These are phyloP conservation scores for Monascus ruber DNA, from an alignment of 2,329 filamentous ascomycete species.

Conservation along the genomic window DNA sequence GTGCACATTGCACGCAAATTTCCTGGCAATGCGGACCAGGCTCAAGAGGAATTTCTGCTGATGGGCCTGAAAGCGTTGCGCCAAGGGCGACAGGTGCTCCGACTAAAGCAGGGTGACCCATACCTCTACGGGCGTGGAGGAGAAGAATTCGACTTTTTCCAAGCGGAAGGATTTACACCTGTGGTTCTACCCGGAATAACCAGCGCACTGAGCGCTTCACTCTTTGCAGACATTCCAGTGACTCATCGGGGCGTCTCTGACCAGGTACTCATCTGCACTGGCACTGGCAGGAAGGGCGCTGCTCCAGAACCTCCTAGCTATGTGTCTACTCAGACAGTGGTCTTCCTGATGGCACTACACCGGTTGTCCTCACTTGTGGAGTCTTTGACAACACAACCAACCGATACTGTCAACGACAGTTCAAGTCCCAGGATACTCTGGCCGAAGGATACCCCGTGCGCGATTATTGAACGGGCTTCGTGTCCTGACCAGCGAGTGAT, in stretches of 20 bases:
- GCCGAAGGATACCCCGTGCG: conserved; percentile 72
- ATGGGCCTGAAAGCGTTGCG: conserved; percentile 60
- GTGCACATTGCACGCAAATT: conserved; percentile 95
- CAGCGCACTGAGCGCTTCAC: conserved; percentile 70
- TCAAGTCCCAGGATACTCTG: conserved; percentile 36
- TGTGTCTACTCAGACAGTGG: conserved; percentile 64
- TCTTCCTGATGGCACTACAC: conserved; percentile 93
- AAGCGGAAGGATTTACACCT: conserved; percentile 55
- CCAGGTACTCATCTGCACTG: conserved; percentile 91
- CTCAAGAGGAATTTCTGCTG: conserved; percentile 77
- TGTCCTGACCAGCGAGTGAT: conserved; percentile 93
- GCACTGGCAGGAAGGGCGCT: conserved; percentile 82
- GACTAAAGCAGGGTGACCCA: conserved; percentile 92
- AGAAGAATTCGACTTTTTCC: conserved; percentile 83
- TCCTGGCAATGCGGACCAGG: conserved; percentile 87
- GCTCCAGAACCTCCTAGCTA: conserved; percentile 72
- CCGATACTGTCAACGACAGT: conserved; percentile 13
- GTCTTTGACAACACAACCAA: conserved; percentile 45
- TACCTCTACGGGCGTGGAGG: conserved; percentile 93
- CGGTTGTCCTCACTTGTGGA: conserved; percentile 62
- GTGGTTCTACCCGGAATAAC: conserved; percentile 83
- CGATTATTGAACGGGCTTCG: conserved; percentile 84
- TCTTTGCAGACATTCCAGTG: conserved; percentile 77
- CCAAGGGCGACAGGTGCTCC: conserved; percentile 66
- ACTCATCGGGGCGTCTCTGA: conserved; percentile 87